Evolutionary conservation across 164 flowering plant genomes (phyloP).

Genomic region (Annona squamosa): DNA sequence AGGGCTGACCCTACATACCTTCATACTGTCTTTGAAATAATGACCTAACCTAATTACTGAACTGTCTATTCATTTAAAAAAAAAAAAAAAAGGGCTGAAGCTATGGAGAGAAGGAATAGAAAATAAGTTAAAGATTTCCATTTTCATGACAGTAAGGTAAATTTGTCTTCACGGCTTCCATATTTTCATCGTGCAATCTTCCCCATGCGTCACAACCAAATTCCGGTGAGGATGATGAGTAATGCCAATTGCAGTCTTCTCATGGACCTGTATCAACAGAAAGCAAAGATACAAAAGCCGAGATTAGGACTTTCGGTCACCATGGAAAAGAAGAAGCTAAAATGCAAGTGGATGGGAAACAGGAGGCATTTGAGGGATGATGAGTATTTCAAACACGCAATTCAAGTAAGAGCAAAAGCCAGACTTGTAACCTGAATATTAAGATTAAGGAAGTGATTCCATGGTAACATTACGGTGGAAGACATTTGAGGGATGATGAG

Average conservation of each 20-base stretch:
- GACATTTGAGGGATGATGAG: no score
- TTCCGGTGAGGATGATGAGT: conserved; percentile 95
- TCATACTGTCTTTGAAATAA: not conserved
- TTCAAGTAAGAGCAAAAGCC: no score
- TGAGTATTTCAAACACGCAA: no score
- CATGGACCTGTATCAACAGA: conserved; percentile 59
- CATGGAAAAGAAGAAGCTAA: not conserved
- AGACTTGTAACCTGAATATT: no score
- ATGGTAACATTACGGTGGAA: no score
- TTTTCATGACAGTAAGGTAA: not conserved
- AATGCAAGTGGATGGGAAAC: not conserved
- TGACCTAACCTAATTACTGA: not conserved
- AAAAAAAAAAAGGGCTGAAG: no score
- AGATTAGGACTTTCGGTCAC: not conserved
- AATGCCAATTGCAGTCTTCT: conserved; percentile 87
- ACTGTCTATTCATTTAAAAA: not conserved
- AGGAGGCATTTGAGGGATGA: not conserved
- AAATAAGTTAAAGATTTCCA: not conserved
- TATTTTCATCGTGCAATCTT: conserved; percentile 74
- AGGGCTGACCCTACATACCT: not conserved
- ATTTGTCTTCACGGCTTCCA: conserved; percentile 69
- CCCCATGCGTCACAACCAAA: conserved; percentile 71
- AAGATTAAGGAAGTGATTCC: no score
- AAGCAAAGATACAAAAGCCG: not conserved
- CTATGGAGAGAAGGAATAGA: not conserved